These are phyloP conservation scores for Przewalskia tangutica DNA, from an alignment of 257 asterid genomes.

Conservation along the genomic window DNA sequence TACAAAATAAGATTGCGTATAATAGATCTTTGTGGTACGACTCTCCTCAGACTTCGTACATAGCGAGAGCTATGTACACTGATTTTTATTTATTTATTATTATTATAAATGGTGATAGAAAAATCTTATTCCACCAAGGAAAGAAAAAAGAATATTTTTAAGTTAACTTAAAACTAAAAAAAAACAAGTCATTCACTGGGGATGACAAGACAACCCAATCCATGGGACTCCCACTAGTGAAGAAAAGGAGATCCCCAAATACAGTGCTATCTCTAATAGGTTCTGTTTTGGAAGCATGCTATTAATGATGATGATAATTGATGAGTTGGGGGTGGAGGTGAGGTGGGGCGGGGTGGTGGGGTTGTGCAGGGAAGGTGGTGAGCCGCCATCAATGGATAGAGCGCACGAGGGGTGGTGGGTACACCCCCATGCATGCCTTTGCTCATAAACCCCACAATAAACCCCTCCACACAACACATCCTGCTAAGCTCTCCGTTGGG, in stretches of 20 bases:
- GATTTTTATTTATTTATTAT: not conserved
- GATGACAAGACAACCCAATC: slow-evolving; percentile 58
- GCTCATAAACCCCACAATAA: slow-evolving; percentile 12
- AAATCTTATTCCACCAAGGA: not conserved
- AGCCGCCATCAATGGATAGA: slow-evolving; percentile 50
- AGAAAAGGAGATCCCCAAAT: not conserved
- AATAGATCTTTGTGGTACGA: too few species aligned
- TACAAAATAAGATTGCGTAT: too few species aligned
- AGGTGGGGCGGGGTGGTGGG: not conserved
- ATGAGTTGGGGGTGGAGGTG: not conserved
- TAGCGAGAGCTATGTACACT: too few species aligned
- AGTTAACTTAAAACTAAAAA: slow-evolving; percentile 23
- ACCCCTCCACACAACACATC: not conserved
- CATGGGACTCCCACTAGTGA: slow-evolving; percentile 34
- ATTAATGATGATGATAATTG: slow-evolving; percentile 47
- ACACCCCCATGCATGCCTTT: slow-evolving; percentile 8
- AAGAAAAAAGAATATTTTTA: not conserved
- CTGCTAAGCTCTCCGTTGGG: slow-evolving; percentile 6
- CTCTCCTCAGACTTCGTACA: too few species aligned
- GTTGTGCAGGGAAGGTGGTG: slow-evolving; percentile 23
- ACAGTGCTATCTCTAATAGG: slow-evolving; percentile 8
- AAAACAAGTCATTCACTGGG: slow-evolving; percentile 15
- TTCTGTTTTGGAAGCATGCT: slow-evolving; percentile 37
- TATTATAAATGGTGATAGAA: not conserved
- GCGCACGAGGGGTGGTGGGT: slow-evolving; percentile 64